Percentiles rank a stretch among this genome's conserved stretches.
phyloP scores from a whole-genome alignment of 1,139 yeast species.

The Hansenula anomala region DNA sequence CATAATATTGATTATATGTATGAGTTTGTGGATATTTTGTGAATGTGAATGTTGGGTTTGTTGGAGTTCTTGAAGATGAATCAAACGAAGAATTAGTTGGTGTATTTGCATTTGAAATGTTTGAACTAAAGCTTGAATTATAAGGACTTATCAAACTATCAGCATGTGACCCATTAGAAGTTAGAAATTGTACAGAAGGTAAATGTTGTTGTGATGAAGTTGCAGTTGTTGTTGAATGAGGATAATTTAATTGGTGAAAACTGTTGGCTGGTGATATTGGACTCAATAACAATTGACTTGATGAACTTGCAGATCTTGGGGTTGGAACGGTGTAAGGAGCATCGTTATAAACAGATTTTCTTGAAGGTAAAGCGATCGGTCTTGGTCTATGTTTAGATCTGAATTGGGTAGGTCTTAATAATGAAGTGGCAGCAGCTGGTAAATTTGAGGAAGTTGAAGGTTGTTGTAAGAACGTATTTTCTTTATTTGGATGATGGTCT shows the following conservation, averaged over 20 bases:
- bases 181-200: conserved; percentile 12
- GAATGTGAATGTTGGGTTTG: conserved; percentile 3
- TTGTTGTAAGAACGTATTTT: conserved; percentile 3
- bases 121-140: conserved; percentile 12
- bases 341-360: conserved; percentile 14
- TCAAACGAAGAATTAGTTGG: conserved; percentile 7
- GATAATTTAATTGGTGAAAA: conserved; percentile 1
- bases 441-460: conserved; percentile 3
- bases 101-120: conserved; percentile 6
- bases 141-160: conserved; percentile 17
- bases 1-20: conserved; percentile 2
- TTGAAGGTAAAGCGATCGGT: conserved; percentile 14
- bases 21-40: background rate
- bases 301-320: conserved; percentile 15
- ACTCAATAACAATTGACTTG: conserved; percentile 10
- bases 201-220: background rate
- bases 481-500: background rate
- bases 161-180: conserved; percentile 1
- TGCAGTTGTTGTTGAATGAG: background rate
- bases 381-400: conserved; percentile 22
- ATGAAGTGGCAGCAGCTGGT: conserved; percentile 12
- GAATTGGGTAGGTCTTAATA: conserved; percentile 18
- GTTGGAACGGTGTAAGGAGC: conserved; percentile 17
- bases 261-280: conserved; percentile 8
- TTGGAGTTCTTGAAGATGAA: conserved; percentile 8